A percentile compares a stretch with the other conserved stretches of the same genome.
phyloP scores from a whole-genome alignment of 2,329 filamentous ascomycete genomes.

The Hymenoscyphus fraxineus region DNA sequence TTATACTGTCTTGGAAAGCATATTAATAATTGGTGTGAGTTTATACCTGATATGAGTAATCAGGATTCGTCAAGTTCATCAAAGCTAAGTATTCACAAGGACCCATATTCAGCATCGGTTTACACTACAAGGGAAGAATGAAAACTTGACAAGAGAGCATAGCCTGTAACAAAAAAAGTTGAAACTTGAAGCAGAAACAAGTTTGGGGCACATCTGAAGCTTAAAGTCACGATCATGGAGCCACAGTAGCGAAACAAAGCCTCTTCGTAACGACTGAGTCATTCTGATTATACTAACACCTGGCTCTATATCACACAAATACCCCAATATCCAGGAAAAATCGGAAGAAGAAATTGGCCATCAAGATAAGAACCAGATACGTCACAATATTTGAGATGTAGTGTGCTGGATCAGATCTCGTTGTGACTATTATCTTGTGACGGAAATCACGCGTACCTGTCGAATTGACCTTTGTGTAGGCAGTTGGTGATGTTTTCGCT shows the following conservation, averaged over 20 bases:
- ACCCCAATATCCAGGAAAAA: not conserved
- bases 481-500: not conserved
- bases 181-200: not conserved
- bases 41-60: too few relatives aligned
- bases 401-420: not conserved
- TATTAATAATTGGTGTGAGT: too few relatives aligned
- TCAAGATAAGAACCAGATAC: not conserved
- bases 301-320: not conserved
- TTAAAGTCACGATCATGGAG: not conserved
- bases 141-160: too few relatives aligned
- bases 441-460: not conserved
- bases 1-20: too few relatives aligned
- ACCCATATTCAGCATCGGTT: too few relatives aligned
- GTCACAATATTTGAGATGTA: not conserved
- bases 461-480: not conserved
- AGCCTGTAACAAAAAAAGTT: not conserved
- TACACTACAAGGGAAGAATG: too few relatives aligned
- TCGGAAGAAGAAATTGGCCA: not conserved
- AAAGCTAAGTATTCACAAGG: too few relatives aligned
- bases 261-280: not conserved
- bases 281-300: not conserved
- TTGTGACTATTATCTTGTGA: not conserved
- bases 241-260: not conserved
- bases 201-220: not conserved
- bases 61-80: too few relatives aligned